A percentile compares a stretch with the other conserved stretches of the same genome.
phyloP scores from a whole-genome alignment of 768 basidiomycete genomes.

The Nidularia pulvinata region DNA sequence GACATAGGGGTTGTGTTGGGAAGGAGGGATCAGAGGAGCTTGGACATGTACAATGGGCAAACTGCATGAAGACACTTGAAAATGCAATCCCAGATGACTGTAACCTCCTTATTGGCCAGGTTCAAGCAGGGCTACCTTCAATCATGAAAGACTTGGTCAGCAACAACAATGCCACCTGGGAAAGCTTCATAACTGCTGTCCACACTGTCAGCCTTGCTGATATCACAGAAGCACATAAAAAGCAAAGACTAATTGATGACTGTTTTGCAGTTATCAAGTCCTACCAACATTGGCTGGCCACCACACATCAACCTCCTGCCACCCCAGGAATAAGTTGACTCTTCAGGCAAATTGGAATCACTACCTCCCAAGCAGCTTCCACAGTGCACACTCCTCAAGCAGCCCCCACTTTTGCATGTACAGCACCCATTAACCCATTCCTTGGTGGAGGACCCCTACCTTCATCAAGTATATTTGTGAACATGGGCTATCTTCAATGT shows the following conservation, averaged over 20 bases:
- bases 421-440: too few relatives aligned
- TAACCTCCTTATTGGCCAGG: conserved; percentile 7
- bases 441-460: too few relatives aligned
- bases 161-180: conserved; percentile 6
- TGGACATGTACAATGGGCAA: conserved; percentile 17
- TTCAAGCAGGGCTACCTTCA: conserved; percentile 6
- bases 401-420: too few relatives aligned
- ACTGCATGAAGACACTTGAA: conserved; percentile 11
- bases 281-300: too few relatives aligned
- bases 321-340: background rate
- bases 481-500: too few relatives aligned
- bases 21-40: conserved; percentile 12
- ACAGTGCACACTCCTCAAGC: too few relatives aligned
- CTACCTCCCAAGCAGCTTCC: too few relatives aligned
- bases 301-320: background rate
- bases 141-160: conserved; percentile 1
- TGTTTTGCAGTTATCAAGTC: too few relatives aligned
- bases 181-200: conserved; percentile 8
- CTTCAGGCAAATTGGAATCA: background rate
- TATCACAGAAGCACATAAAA: conserved; percentile 7
- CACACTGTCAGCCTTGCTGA: conserved; percentile 1
- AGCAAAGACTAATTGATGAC: background rate
- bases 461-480: too few relatives aligned
- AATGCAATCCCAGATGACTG: conserved; percentile 8
- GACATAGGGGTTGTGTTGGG: conserved; percentile 10